Evolutionary conservation across 1,284 basidiomycete species (phyloP).

Genomic region (Ustilago lituana): DNA sequence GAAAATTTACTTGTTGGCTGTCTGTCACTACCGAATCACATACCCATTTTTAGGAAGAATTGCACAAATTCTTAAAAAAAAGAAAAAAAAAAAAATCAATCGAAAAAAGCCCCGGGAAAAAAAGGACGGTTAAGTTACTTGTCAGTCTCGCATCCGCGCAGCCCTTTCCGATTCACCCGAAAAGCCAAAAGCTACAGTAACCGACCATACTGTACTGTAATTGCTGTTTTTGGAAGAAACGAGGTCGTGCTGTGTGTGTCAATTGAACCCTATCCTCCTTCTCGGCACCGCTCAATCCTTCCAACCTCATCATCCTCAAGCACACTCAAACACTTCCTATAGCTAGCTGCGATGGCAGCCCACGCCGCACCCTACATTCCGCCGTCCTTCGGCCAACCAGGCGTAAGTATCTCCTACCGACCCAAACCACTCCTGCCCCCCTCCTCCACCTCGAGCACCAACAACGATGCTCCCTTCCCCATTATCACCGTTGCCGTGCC

Average conservation of each 20-base stretch:
- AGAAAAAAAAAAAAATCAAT: neutral
- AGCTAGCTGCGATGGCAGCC: neutral
- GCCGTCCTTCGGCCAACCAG: conserved; percentile 47
- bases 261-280: neutral
- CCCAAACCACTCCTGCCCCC: conserved; percentile 28
- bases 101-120: conserved; percentile 2
- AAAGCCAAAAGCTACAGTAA: too few relatives aligned
- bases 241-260: too few relatives aligned
- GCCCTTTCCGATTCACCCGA: conserved; percentile 5
- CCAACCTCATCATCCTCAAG: neutral
- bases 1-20: too few relatives aligned
- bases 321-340: neutral
- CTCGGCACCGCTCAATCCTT: too few relatives aligned
- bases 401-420: conserved; percentile 49
- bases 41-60: neutral
- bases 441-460: neutral
- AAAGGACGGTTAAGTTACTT: too few relatives aligned
- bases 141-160: neutral
- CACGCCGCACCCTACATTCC: conserved; percentile 32
- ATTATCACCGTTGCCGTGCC: conserved; percentile 55
- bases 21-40: too few relatives aligned
- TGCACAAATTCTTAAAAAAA: neutral
- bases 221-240: too few relatives aligned
- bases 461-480: neutral
- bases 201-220: too few relatives aligned